Conservation (phyloP, 164 flowering plant species). For the Brasenia schreberi region DNA sequence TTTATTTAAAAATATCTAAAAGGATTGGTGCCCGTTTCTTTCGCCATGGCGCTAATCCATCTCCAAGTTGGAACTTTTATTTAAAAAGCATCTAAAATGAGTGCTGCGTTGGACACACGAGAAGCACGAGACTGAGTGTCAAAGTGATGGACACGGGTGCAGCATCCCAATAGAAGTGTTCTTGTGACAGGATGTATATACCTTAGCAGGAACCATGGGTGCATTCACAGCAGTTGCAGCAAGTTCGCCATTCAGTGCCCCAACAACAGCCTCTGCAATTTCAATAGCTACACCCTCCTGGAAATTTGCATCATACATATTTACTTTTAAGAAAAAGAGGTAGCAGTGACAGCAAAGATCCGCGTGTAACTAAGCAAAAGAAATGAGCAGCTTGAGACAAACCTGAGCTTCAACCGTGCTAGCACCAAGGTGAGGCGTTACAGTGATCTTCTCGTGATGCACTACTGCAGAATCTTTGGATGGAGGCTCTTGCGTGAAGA, state of each 20-base stretch:
- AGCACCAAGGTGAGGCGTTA: constrained; percentile 88
- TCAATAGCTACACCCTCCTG: constrained; percentile 35
- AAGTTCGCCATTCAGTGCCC: constrained; percentile 22
- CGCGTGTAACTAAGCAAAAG: neutral
- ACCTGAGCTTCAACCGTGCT: constrained; percentile 89
- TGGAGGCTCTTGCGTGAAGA: constrained; percentile 75
- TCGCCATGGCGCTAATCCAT: no score
- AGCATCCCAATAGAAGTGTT: no score
- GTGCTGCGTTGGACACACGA: no score
- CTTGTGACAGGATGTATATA: constrained; percentile 7
- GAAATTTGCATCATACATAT: constrained; percentile 1
- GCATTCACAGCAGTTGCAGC: constrained; percentile 22
- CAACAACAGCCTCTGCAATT: constrained; percentile 24
- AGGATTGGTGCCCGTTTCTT: no score
- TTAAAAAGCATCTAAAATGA: no score
- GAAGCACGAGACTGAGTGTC: no score
- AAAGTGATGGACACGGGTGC: no score
- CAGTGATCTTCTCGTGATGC: constrained; percentile 61
- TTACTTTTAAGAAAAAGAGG: neutral
- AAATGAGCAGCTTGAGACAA: neutral
- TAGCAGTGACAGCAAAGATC: neutral
- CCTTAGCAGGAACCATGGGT: constrained; percentile 63
- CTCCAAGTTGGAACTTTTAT: no score
- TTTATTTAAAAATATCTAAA: no score
- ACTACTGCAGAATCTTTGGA: constrained; percentile 48